Evolutionary conservation across 2,329 filamentous ascomycete species (phyloP).

Genomic region (Pochonia chlamydosporia): DNA sequence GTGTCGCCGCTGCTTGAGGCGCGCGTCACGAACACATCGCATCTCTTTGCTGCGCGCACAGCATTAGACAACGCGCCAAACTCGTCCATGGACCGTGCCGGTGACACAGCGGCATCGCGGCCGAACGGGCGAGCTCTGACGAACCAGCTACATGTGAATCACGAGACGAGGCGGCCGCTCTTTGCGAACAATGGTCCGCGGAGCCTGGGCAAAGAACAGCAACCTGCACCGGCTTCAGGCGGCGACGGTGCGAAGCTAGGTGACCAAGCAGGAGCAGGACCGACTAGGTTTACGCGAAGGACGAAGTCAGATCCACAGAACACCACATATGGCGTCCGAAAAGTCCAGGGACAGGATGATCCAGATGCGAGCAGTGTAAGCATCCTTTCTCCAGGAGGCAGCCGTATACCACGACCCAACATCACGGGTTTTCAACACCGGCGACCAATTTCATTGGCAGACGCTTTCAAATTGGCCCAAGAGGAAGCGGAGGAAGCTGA

Average conservation of each 20-base stretch:
- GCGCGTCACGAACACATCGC: constrained; percentile 3
- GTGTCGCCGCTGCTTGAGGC: constrained; percentile 4
- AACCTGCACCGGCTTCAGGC: background rate
- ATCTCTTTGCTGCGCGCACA: background rate
- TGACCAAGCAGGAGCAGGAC: background rate
- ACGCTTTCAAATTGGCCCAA: constrained; percentile 33
- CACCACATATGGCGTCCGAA: constrained; percentile 11
- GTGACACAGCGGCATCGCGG: background rate
- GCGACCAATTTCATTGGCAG: constrained; percentile 32
- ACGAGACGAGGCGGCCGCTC: constrained; percentile 34
- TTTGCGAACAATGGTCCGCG: constrained; percentile 24
- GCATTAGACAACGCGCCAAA: background rate
- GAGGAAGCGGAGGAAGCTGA: constrained; percentile 23
- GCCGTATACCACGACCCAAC: constrained; percentile 28
- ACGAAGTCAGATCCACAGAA: constrained; percentile 19
- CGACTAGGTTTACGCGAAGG: constrained; percentile 11
- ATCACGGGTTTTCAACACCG: constrained; percentile 21
- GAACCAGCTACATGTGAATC: constrained; percentile 30
- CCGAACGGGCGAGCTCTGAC: constrained; percentile 1
- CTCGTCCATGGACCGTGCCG: constrained; percentile 7
- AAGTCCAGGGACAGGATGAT: background rate
- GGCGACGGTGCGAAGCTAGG: constrained; percentile 7
- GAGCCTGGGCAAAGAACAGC: constrained; percentile 11
- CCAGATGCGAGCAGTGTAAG: constrained; percentile 13
- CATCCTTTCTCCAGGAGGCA: constrained; percentile 21